Evolutionary conservation across 2,329 filamentous ascomycete species (phyloP), one percentile per base, ranked within the genome.

Genomic region (Bipolaris cookei): DNA sequence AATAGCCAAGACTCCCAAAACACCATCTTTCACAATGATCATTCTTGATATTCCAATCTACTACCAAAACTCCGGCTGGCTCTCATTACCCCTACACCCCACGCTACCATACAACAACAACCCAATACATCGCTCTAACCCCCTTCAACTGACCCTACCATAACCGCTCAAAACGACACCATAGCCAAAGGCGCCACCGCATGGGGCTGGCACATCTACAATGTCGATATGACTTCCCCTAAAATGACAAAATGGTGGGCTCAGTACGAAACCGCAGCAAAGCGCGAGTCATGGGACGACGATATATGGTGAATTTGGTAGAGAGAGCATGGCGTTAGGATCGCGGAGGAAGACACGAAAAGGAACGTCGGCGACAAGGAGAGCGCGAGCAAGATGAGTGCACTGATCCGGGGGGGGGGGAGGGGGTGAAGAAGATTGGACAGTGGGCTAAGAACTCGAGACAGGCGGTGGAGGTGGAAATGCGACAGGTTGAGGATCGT

Each of bases 301-400:
- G 56, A 56, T 34, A 14, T 56, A 1, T 59, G 56, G 56, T 28
- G 25, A 0, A 56, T 59, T 3, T 59, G 52, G 52, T 52, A 59
- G 43, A 20, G 52, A 3, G 52, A 59, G 18, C 38, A 45, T 23
- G 47, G 47, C 2, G 11, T 56, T 3, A 39, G 43, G 42, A 56
- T 59, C 16, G 20, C 21, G 16, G 16, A 3, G 13, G 23, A 21
- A 14, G 30, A 44, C 13, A 16, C 13, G 14, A 21, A 7, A 10
- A 20, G 1, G 16, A 21, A 13, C 13, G 30, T 20, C 13, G 11
- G 13, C 7, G 13, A 4, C 1, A 1, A 30, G 5, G 30, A 41
- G 14, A 37, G 10, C 13, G 4, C 8, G 4, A 23, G 34, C 10
- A 37, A 18, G 23, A n/a, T 16, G 35, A 20, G 3, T 6, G 23